phyloP scores from a whole-genome alignment of 805 yeast species.

The Spathaspora sp. region DNA sequence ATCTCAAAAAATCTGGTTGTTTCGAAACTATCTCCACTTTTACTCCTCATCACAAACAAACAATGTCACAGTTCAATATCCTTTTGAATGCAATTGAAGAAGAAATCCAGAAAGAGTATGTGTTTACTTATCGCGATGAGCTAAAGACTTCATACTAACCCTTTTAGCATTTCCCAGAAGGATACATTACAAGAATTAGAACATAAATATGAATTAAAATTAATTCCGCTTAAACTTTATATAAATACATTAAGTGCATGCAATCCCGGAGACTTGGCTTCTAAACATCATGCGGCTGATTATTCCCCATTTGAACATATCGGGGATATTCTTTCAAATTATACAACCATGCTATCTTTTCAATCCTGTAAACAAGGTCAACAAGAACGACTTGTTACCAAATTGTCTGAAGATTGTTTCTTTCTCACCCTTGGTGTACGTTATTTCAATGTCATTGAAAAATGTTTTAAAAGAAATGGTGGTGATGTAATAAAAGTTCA shows the following conservation, averaged over 20 bases:
- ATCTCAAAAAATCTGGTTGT: neutral
- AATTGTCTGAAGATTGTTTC: conserved; percentile 18
- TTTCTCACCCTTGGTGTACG: conserved; percentile 14
- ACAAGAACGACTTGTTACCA: conserved; percentile 15
- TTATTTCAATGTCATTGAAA: conserved; percentile 15
- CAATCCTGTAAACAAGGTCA: conserved; percentile 12
- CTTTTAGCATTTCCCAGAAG: conserved; percentile 3
- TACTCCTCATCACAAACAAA: neutral
- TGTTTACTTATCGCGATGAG: neutral
- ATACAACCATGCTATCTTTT: too few relatives aligned
- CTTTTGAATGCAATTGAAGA: conserved; percentile 7
- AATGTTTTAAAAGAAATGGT: conserved; percentile 2
- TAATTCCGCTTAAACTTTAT: conserved; percentile 1
- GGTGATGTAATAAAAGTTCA: conserved; percentile 5
- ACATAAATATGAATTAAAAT: conserved; percentile 6
- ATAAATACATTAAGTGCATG: conserved; percentile 1
- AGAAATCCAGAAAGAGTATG: conserved; percentile 11
- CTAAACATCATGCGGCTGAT: neutral
- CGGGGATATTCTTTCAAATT: too few relatives aligned
- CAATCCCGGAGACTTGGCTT: neutral
- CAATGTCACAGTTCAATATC: conserved; percentile 2
- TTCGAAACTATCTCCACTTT: neutral
- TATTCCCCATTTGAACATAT: neutral
- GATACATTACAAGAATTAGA: conserved; percentile 7
- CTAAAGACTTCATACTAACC: neutral